Conservation (phyloP, 163 green algal genomes). For the Scenedesmus sp. region DNA sequence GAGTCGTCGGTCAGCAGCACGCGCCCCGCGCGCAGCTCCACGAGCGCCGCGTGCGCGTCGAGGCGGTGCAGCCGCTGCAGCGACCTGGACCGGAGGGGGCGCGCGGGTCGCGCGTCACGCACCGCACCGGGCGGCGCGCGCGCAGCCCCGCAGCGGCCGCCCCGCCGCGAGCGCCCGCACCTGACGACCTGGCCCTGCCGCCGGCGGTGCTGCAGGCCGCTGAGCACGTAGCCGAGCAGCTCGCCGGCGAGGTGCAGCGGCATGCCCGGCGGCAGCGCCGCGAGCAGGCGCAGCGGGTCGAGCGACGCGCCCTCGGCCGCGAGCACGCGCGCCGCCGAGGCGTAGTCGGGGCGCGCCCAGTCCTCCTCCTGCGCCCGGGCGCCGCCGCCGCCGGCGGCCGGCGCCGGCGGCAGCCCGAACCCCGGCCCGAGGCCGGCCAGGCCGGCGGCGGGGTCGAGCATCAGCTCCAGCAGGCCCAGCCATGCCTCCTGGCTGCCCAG, state of each 20-base stretch:
- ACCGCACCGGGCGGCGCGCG: no score
- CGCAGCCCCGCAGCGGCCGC: not conserved
- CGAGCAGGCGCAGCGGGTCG: slow-evolving; percentile 52
- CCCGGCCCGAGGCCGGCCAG: slow-evolving; percentile 6
- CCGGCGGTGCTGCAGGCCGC: slow-evolving; percentile 47
- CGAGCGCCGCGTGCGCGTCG: slow-evolving; percentile 41
- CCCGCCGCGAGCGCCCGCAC: not conserved
- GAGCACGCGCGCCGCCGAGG: slow-evolving; percentile 50
- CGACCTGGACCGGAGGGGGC: not conserved
- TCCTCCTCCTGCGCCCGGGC: not conserved
- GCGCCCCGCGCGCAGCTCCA: slow-evolving; percentile 40
- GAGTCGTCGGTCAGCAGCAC: slow-evolving; percentile 51
- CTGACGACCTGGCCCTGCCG: slow-evolving; percentile 51
- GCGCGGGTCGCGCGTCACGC: no score
- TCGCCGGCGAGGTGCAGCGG: slow-evolving; percentile 47
- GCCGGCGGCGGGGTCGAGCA: slow-evolving; percentile 6
- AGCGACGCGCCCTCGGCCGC: slow-evolving; percentile 48
- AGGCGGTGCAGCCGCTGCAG: slow-evolving; percentile 55
- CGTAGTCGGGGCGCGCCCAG: slow-evolving; percentile 43
- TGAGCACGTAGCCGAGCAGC: slow-evolving; percentile 47
- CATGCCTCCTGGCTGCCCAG: slow-evolving; percentile 38
- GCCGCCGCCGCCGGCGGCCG: not conserved
- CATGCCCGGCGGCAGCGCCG: slow-evolving; percentile 53
- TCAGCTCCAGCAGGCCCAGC: slow-evolving; percentile 39
- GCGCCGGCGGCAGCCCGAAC: not conserved